A percentile compares a stretch with the other conserved stretches of the same genome.
These are phyloP conservation scores for Leccinum uliginosum DNA, from an alignment of 768 basidiomycete genomes.

Conservation along the genomic window DNA sequence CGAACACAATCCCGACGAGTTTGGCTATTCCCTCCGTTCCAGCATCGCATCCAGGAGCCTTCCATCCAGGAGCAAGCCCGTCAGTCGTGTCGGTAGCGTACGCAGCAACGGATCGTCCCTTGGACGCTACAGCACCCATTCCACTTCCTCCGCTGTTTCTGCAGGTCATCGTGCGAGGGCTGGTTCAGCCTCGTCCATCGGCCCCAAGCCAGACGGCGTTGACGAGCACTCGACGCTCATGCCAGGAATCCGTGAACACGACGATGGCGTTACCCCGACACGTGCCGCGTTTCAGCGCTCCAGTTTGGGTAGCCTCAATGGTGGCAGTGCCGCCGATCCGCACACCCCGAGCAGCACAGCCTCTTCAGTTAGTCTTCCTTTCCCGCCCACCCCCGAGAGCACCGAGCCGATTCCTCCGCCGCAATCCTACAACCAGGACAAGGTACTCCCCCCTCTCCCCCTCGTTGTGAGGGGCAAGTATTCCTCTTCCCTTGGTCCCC, in stretches of 20 bases:
- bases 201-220: not conserved
- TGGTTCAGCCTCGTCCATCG: constrained; percentile 14
- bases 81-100: constrained; percentile 19
- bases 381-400: constrained; percentile 28
- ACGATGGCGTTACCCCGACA: constrained; percentile 28
- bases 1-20: constrained; percentile 17
- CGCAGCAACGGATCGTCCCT: constrained; percentile 22
- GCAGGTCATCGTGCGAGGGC: constrained; percentile 7
- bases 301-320: constrained; percentile 23
- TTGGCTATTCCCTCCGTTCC: constrained; percentile 17
- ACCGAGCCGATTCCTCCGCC: constrained; percentile 13
- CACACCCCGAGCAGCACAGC: constrained; percentile 30
- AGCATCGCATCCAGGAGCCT: constrained; percentile 17
- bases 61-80: constrained; percentile 19
- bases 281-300: constrained; percentile 26
- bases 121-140: constrained; percentile 22
- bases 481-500: constrained; percentile 15
- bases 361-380: constrained; percentile 28
- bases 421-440: constrained; percentile 23
- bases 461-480: constrained; percentile 12
- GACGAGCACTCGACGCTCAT: constrained; percentile 17
- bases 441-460: constrained; percentile 32
- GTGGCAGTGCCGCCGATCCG: constrained; percentile 16
- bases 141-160: constrained; percentile 13
- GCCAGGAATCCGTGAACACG: constrained; percentile 27